Conservation (phyloP, 306 rosid species). For the Rosa chinensis region DNA sequence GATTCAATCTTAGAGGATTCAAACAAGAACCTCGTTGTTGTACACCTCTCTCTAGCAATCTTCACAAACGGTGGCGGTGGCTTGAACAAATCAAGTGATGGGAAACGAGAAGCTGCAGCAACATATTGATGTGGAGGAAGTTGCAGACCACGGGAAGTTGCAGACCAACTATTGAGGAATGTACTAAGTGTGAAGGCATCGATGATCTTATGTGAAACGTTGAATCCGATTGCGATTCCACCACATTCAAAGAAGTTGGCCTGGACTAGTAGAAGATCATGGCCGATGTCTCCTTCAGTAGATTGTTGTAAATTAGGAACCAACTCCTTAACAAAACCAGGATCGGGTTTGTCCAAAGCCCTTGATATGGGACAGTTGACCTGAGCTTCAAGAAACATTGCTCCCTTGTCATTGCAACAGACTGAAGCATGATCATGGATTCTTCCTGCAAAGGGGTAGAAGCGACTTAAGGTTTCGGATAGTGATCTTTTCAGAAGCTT, state of each 20-base stretch:
- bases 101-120: neutral
- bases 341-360: constrained; percentile 3
- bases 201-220: constrained; percentile 19
- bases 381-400: constrained; percentile 9
- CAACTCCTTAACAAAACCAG: neutral
- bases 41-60: constrained; percentile 23
- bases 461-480: constrained; percentile 15
- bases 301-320: neutral
- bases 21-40: constrained; percentile 40
- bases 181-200: constrained; percentile 1
- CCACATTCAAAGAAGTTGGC: constrained; percentile 22
- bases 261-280: constrained; percentile 1
- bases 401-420: constrained; percentile 25
- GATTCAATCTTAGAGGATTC: constrained; percentile 1
- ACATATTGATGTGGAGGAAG: neutral
- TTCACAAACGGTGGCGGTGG: neutral
- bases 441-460: constrained; percentile 26
- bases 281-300: neutral
- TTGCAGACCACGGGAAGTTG: neutral
- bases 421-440: neutral
- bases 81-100: neutral
- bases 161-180: constrained; percentile 21
- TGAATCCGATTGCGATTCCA: constrained; percentile 16
- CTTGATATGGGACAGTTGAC: neutral
- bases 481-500: neutral